Percentiles rank a stretch among this genome's conserved stretches.
These are phyloP conservation scores for Leccinellum rugosiceps DNA, from an alignment of 768 basidiomycete genomes.

Conservation along the genomic window DNA sequence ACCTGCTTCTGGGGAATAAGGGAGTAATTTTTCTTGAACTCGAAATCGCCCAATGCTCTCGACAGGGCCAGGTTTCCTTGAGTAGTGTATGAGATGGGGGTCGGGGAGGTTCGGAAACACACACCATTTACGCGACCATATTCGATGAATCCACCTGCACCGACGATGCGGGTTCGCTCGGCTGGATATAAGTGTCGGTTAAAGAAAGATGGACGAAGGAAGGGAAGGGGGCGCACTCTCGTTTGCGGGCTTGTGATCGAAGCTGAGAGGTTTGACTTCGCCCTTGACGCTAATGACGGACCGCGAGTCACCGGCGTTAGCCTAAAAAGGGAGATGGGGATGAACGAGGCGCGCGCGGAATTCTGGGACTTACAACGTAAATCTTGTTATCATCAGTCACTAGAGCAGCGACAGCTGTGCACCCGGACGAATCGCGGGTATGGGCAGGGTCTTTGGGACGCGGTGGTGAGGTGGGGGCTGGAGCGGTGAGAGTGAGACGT, in stretches of 20 bases:
- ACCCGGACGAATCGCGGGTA: slow-evolving; percentile 90
- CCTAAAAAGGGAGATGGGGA: slow-evolving; percentile 46
- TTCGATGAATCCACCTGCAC: slow-evolving; percentile 94
- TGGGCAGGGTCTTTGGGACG: slow-evolving; percentile 69
- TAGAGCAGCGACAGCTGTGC: slow-evolving; percentile 89
- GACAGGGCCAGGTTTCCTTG: slow-evolving; percentile 94
- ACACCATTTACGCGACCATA: slow-evolving; percentile 95
- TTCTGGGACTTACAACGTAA: slow-evolving; percentile 61
- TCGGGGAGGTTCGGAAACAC: slow-evolving; percentile 8
- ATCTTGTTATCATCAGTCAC: slow-evolving; percentile 76
- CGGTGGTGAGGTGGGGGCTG: slow-evolving; percentile 2
- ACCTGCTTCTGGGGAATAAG: slow-evolving; percentile 86
- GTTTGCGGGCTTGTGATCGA: slow-evolving; percentile 94
- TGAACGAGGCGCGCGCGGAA: neutral
- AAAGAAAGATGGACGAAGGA: neutral
- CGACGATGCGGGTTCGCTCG: slow-evolving; percentile 82
- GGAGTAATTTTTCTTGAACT: slow-evolving; percentile 92
- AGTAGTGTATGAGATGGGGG: neutral
- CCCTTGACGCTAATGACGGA: slow-evolving; percentile 85
- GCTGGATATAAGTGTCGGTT: slow-evolving; percentile 37
- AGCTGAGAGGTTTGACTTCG: slow-evolving; percentile 82
- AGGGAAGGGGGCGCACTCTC: slow-evolving; percentile 51
- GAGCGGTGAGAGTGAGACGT: slow-evolving; percentile 23
- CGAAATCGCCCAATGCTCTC: slow-evolving; percentile 94
- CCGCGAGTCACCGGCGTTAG: slow-evolving; percentile 96